Base-by-base conservation (phyloP, 352 stramenopile species). In the Lagenidium sp. region DNA sequence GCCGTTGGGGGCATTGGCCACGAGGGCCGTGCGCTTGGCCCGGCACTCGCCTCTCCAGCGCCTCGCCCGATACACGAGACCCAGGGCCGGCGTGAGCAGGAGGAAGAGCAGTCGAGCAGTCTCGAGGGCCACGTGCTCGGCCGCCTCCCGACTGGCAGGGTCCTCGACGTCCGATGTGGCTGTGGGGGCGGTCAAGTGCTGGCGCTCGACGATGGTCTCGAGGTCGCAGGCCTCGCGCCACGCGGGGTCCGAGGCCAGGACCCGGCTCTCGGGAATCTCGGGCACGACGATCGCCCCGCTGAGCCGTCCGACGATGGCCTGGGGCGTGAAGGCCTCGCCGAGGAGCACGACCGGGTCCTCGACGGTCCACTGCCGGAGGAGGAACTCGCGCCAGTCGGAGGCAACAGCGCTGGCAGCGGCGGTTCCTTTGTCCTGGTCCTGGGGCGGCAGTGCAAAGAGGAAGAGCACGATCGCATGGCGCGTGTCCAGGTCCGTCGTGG, bases 381-480 rank as follows among this genome's bases (percentile, higher is more conserved):
- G 56, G 37, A 68, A 82, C 40, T 85, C 65, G 3, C 65, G 68
- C 73, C 73, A 85, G n/a, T 36, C 20, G 20, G 25, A 20, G 11
- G 15, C 28, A 19, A n/a, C 20, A 8, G 56, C 12, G 12, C 38
- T 39, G 22, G 25, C 57, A 10, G 47, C 28, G 11, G 20, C 55
- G n/a, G n/a, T n/a, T n/a, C n/a, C n/a, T n/a, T n/a, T n/a, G n/a
- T n/a, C n/a, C n/a, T n/a, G n/a, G 36, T 53, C 46, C 3, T 11
- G 22, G 0, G 2, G 20, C 13, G n/a, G 12, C 5, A 6, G 7
- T 16, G 76, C 54, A 46, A 63, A 86, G 0, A 84, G 51, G 46
- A 86, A 84, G 5, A 86, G 44, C 35, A 86, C 83, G 4, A 86
- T 38, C 0, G 71, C 59, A 19, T 73, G 63, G 21, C 63, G 58